phyloP scores from a whole-genome alignment of 768 basidiomycete genomes.

The Suillus cothurnatus region DNA sequence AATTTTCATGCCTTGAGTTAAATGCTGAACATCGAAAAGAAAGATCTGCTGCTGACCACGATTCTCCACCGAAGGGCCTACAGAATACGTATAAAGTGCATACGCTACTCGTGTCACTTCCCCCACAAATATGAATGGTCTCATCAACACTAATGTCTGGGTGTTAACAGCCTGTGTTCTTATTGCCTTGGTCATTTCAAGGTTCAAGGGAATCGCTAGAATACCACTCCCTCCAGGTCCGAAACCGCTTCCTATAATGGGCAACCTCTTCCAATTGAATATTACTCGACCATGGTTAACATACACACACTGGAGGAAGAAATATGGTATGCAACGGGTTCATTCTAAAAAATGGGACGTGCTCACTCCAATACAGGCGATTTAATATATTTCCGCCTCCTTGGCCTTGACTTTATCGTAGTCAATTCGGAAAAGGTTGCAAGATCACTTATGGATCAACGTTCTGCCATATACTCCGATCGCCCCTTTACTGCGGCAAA shows the following conservation, averaged over 20 bases:
- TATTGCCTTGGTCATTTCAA: not conserved
- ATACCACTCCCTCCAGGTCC: conserved; percentile 34
- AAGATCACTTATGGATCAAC: conserved; percentile 28
- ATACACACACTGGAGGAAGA: conserved; percentile 36
- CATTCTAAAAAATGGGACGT: not conserved
- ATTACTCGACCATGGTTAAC: conserved; percentile 34
- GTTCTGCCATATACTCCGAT: conserved; percentile 30
- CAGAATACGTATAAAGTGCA: not conserved
- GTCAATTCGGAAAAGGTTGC: conserved; percentile 33
- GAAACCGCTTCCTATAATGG: conserved; percentile 31
- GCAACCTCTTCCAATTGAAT: conserved; percentile 30
- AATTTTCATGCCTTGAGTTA: not conserved
- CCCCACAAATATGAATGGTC: not conserved
- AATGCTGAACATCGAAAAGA: not conserved
- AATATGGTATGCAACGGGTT: conserved; percentile 27
- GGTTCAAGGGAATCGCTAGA: not conserved
- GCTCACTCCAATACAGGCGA: conserved; percentile 19
- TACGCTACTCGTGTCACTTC: not conserved
- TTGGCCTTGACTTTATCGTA: conserved; percentile 27
- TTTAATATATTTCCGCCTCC: conserved; percentile 22
- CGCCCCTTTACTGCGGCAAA: conserved; percentile 22
- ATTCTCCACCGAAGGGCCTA: not conserved
- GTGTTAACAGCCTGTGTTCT: not conserved
- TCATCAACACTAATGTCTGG: not conserved
- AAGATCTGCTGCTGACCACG: not conserved